Percentiles rank a stretch among this genome's conserved stretches.
Conservation (phyloP, 2,329 filamentous ascomycete genomes). For the Arthroderma uncinatum region DNA sequence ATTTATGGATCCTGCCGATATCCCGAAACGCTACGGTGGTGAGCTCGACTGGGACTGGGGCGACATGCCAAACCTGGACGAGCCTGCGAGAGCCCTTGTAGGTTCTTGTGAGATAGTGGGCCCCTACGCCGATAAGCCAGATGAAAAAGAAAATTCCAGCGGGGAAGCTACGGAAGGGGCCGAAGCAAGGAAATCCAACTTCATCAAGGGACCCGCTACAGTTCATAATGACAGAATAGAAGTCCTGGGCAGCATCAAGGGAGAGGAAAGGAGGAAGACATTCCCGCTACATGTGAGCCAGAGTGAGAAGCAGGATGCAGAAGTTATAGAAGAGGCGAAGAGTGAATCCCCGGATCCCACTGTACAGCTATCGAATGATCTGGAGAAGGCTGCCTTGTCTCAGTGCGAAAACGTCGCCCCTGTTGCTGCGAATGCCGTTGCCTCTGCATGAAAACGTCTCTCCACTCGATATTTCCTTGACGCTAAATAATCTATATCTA, state of each 20-base stretch:
- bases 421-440: background rate
- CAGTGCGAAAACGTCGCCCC: background rate
- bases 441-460: background rate
- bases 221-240: constrained; percentile 69
- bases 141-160: constrained; percentile 10
- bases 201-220: constrained; percentile 47
- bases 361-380: constrained; percentile 25
- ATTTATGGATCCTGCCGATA: constrained; percentile 72
- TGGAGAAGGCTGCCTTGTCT: constrained; percentile 19
- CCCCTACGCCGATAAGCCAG: constrained; percentile 18
- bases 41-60: constrained; percentile 74
- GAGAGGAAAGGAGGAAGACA: constrained; percentile 11
- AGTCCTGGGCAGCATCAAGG: constrained; percentile 53
- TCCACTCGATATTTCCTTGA: background rate
- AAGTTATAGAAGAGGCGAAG: background rate
- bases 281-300: constrained; percentile 6
- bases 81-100: constrained; percentile 26
- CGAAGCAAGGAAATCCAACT: constrained; percentile 11
- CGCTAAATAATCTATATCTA: background rate
- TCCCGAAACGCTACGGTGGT: constrained; percentile 83
- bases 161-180: constrained; percentile 1
- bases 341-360: constrained; percentile 11
- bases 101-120: constrained; percentile 22
- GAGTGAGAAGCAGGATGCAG: background rate
- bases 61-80: constrained; percentile 61